Evolutionary conservation across 208 protist species (phyloP), one percentile per base, ranked within the genome.

Genomic region (Kentomonas sorsogonicus): DNA sequence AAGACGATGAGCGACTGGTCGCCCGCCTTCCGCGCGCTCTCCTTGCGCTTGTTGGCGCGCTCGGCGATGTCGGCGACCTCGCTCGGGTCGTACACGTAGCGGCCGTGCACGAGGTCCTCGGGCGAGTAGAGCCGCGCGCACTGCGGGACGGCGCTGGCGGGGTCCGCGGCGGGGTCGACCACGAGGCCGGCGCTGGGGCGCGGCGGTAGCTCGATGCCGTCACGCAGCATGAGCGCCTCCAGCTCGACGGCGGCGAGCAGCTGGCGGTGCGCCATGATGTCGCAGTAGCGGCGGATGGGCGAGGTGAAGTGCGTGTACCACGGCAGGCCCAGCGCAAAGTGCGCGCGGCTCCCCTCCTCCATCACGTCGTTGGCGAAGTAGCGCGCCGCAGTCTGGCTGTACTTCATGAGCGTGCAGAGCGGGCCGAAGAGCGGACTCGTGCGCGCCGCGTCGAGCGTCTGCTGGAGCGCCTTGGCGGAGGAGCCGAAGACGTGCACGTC

Each of bases 291-390:
- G 6, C 95, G 87, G 58, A 98, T 96, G 9, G 95, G 95, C 3
- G 90, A 97, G 18, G 93, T 98, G 59, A 98, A 98, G 70, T 98
- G 94, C 15, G 91, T 96, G 72, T 98, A 98, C 63, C 90, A 88
- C 29, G 73, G 67, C 48, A 87, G 46, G 3, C 72, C 88, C 29
- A 98, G 71, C 25, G 90, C 94, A 56, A 86, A 96, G 78, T 98
- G 94, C n/a, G 69, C 68, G 26, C 74, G 77, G 40, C 50, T 60
- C 38, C 56, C 48, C 5, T 59, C 67, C 23, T 48, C 50, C 0
- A 59, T 30, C 7, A 74, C 72, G 47, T 75, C 83, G 39, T 87
- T 93, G 3, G 58, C 73, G 31, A 94, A 64, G 56, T 97, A 97
- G 63, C 80, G 63, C 0, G 94, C 91, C 7, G 69, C 61, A 23